Evolutionary conservation across 192 early-diverging fungal genomes (phyloP), one percentile per base, ranked within the genome.

Genomic region (Podila epigama): DNA sequence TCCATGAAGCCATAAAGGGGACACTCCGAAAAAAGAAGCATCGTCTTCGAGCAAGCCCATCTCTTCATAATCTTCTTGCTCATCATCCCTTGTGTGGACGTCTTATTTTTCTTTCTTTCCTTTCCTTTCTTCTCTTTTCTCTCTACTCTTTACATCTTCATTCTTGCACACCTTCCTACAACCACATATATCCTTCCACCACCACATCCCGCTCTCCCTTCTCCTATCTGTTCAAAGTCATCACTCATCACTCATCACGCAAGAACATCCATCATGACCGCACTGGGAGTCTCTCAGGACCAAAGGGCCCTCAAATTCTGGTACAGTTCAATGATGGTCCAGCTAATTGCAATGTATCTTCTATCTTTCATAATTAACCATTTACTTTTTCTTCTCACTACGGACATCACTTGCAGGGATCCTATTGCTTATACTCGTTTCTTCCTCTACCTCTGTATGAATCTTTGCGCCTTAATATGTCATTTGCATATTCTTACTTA

Each of bases 361-460:
- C n/a, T n/a, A n/a, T n/a, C n/a, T 56, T 0, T 41, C 40, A 13
- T 3, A n/a, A 0, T 29, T 35, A 2, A 22, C 0, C 22, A 37
- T 11, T 35, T 29, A 20, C 36, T 22, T 13, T 5, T 42, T 16
- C 18, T 67, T 33, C n/a, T 56, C n/a, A 12, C 27, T 59, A 4
- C 3, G 58, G 2, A 16, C 29, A 33, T 33, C 28, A 18, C 28
- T 22, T 31, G 35, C 29, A 75, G 72, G 72, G 31, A 33, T 20
- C 72, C 72, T 32, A 63, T 75, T 41, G 72, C 72, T 11, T 75
- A 53, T 44, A 63, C 72, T 9, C 72, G 72, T n/a, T 36, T 75
- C 22, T 29, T 66, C 36, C 60, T 75, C 52, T 75, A 75, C 39
- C 42, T 42, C 51, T 63, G 72, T 75, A 67, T 16, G 66, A 35